Evolutionary conservation across 305 asterid species (phyloP), one percentile per base, ranked within the genome.

Genomic region (Fraxinus latifolia): DNA sequence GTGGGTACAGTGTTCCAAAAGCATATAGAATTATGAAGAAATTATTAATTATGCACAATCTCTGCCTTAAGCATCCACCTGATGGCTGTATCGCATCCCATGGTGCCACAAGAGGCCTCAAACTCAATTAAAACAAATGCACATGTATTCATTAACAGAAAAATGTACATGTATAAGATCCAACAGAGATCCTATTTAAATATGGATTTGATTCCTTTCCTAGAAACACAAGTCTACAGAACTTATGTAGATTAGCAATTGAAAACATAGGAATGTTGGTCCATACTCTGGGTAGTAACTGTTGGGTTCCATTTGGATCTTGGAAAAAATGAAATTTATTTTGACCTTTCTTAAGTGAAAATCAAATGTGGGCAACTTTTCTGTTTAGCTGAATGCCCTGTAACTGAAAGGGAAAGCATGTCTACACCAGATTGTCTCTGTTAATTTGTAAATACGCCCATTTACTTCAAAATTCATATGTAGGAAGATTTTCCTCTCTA

Each of bases 131-230:
- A 37, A 55, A n/a, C 36, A 37, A 31, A 37, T 25, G 25, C 36
- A 2, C 4, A 68, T 70, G 34, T 14, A 70, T 50, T 34, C 32
- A 31, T 68, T 9, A 7, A 23, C 39, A 29, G 17, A 60, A 9
- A 78, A 14, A 47, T 77, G 33, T 70, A 12, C 42, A 15, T 53
- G 19, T 58, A n/a, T n/a, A 83, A 79, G 78, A 58, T 34, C 17
- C 37, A 42, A 42, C 6, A 14, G 37, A 65, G 25, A 27, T 34
- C 78, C 47, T 50, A 34, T 70, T 73, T 33, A 47, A 53, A 50
- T 47, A 70, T 81, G 67, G 25, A 62, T 65, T 62, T 76, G 34
- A 76, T 14, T 50, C 15, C 19, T 34, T 23, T 34, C 79, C 74
- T 73, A 70, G 65, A 68, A 60, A 44, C 27, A 11, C 15, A 33